A percentile compares a stretch with the other conserved stretches of the same genome.
phyloP scores from a whole-genome alignment of 2,329 filamentous ascomycete species.

The Talaromyces sp. region DNA sequence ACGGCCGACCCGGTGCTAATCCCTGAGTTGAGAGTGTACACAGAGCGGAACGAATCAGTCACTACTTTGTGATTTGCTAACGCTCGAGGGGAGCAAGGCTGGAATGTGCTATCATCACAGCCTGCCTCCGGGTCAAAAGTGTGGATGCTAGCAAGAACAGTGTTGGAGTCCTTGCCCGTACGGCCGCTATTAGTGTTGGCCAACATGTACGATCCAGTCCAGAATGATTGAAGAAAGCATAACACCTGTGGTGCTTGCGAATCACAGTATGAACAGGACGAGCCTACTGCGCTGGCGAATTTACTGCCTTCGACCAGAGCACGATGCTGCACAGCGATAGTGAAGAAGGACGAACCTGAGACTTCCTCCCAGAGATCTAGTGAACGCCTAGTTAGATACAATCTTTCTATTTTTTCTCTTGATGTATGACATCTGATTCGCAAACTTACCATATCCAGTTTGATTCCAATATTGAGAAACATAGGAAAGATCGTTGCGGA shows the following conservation, averaged over 20 bases:
- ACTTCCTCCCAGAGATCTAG: slow-evolving; percentile 80
- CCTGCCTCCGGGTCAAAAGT: slow-evolving; percentile 37
- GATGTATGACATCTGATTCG: neutral
- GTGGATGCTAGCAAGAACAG: slow-evolving; percentile 57
- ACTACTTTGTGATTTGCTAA: slow-evolving; percentile 77
- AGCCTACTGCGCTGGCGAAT: slow-evolving; percentile 66
- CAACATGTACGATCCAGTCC: slow-evolving; percentile 64
- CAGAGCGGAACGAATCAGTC: slow-evolving; percentile 71
- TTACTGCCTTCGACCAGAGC: slow-evolving; percentile 61
- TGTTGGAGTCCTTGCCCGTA: slow-evolving; percentile 72
- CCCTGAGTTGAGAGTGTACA: slow-evolving; percentile 61
- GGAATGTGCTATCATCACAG: slow-evolving; percentile 62
- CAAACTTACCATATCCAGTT: slow-evolving; percentile 57
- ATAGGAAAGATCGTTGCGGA: slow-evolving; percentile 75
- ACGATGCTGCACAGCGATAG: slow-evolving; percentile 69
- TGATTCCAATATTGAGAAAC: slow-evolving; percentile 57
- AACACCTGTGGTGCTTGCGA: slow-evolving; percentile 69
- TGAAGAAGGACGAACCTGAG: slow-evolving; percentile 77
- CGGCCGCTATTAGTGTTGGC: slow-evolving; percentile 69
- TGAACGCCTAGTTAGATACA: neutral
- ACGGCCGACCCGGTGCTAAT: slow-evolving; percentile 35
- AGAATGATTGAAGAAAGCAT: slow-evolving; percentile 75
- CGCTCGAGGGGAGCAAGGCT: slow-evolving; percentile 70
- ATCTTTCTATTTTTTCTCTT: no score
- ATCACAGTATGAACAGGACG: slow-evolving; percentile 63